Evolutionary conservation across 148 eudicot species (phyloP).

Genomic region (Chenopodium quinoa): DNA sequence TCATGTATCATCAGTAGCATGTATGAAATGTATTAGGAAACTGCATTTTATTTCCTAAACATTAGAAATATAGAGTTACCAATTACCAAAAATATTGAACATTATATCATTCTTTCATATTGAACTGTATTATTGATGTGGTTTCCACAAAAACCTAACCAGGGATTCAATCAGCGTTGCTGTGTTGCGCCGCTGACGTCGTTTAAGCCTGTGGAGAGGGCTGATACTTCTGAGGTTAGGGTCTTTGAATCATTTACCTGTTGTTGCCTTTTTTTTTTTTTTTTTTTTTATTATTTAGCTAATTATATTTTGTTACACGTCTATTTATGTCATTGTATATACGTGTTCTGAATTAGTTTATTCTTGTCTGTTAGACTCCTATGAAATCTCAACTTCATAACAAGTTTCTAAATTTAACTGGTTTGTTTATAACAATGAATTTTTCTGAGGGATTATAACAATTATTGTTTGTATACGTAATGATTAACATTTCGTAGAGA

Average conservation of each 20-base stretch:
- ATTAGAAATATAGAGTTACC: background rate
- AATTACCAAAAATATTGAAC: too few relatives aligned
- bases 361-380: background rate
- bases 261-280: background rate
- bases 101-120: background rate
- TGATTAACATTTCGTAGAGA: too few relatives aligned
- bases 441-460: background rate
- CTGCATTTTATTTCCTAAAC: background rate
- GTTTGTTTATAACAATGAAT: too few relatives aligned
- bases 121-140: constrained; percentile 19
- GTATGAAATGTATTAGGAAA: background rate
- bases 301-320: background rate
- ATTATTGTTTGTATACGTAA: background rate
- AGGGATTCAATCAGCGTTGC: constrained; percentile 33
- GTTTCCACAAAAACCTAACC: constrained; percentile 31
- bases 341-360: background rate
- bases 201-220: constrained; percentile 24
- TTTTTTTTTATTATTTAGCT: too few relatives aligned
- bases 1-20: background rate
- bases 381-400: background rate
- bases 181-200: constrained; percentile 36
- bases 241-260: background rate
- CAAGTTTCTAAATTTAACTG: background rate
- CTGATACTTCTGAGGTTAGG: constrained; percentile 34
- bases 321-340: background rate